phyloP scores from a whole-genome alignment of 352 stramenopile species.

The Pythium aquatile region DNA sequence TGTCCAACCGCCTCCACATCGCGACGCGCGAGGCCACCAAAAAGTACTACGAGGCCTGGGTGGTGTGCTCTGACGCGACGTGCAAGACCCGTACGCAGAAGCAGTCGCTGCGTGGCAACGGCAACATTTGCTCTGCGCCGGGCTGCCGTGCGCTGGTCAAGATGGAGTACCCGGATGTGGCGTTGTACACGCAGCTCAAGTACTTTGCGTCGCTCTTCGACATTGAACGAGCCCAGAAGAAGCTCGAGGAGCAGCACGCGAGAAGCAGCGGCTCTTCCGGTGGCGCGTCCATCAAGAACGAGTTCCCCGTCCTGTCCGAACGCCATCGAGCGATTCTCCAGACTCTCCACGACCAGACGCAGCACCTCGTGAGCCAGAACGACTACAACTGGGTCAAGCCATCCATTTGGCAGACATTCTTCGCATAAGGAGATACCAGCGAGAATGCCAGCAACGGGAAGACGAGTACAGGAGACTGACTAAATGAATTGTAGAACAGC shows the following conservation, averaged over 20 bases:
- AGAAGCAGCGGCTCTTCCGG: constrained; percentile 13
- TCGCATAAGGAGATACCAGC: constrained; percentile 39
- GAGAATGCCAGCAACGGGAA: too few species aligned
- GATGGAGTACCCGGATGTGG: constrained; percentile 88
- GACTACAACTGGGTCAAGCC: constrained; percentile 95
- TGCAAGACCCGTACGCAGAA: constrained; percentile 95
- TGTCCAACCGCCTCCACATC: constrained; percentile 85
- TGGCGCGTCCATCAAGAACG: constrained; percentile 22
- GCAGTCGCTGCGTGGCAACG: constrained; percentile 91
- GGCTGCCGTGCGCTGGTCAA: constrained; percentile 91
- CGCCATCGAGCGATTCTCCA: constrained; percentile 75
- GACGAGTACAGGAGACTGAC: constrained; percentile 2
- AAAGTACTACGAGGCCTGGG: constrained; percentile 89
- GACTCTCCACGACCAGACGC: constrained; percentile 74
- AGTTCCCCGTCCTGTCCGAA: constrained; percentile 53
- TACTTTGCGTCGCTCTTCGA: constrained; percentile 97
- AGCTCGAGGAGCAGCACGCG: constrained; percentile 65
- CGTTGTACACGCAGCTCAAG: constrained; percentile 96
- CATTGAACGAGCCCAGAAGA: constrained; percentile 86
- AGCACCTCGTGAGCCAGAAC: constrained; percentile 77
- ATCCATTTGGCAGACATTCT: constrained; percentile 87
- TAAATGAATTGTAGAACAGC: constrained; percentile 20
- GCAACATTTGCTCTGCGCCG: constrained; percentile 90
- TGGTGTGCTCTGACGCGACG: constrained; percentile 94
- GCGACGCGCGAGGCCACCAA: constrained; percentile 76